Evolutionary conservation across 768 basidiomycete species (phyloP), one percentile per base, ranked within the genome.

Genomic region (Suillus brevipes): DNA sequence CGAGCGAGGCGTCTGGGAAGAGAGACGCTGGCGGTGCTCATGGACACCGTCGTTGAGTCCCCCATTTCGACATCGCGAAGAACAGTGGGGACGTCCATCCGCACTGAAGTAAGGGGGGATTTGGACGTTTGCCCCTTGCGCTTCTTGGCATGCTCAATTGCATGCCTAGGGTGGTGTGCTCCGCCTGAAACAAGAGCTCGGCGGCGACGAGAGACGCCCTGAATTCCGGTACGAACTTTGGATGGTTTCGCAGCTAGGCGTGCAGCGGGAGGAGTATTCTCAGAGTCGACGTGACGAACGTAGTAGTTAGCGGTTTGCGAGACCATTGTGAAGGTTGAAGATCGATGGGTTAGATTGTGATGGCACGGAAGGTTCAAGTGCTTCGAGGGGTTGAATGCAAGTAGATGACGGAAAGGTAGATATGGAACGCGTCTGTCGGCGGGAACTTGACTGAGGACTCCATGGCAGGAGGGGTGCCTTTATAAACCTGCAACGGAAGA

Each of bases 121-220:
- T 53, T 71, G 13, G 49, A 10, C 4, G 72, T 75, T 14, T 63
- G 70, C 4, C 66, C 47, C 28, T 61, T 74, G 64, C 76, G 77
- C 12, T 78, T 77, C 62, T 77, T 83, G 23, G 83, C 80, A 16
- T 80, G 79, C 42, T 76, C 76, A 34, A 79, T 70, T 1, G 72
- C 73, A 61, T 78, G 77, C 62, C 78, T 78, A 12, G 79, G 68
- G 31, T 73, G 73, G 36, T 72, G 67, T 1, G 72, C 63, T 12
- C 71, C 71, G 6, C 76, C 75, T 7, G 71, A 71, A 6, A 69
- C 66, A 43, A 79, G 79, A 20, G 73, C 74, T n/a, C 83, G 79
- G 38, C 83, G 79, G 13, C 82, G 80, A 60, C 76, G 79, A 18
- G 78, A 70, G 1, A 64, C 64, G 23, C 68, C 76, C 28, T 78